Base-by-base conservation (phyloP, 177 flowering plant genomes). In the Tripterygium wilfordii region DNA sequence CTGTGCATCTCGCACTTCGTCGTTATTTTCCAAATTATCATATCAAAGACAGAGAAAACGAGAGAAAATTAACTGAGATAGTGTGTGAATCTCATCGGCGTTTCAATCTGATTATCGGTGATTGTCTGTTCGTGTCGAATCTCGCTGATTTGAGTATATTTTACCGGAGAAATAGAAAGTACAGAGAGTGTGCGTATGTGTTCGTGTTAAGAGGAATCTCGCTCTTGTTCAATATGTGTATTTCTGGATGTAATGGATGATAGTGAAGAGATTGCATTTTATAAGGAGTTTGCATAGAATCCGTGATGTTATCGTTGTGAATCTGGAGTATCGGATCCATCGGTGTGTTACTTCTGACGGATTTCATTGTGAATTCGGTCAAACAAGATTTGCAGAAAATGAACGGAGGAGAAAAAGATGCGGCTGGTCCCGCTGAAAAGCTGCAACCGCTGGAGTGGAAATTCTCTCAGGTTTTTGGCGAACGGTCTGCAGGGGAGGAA, bases 401-500 rank as follows among this genome's bases (percentile, higher is more conserved):
- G 70, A 68, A 54, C 55, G 66, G 63, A 41, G 65, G 63, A 14
- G 63, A 48, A 18, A 52, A 19, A 8, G 55, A n/a, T 2, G 38
- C 53, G 28, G 39, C 55, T 53, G 51, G 41, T 44, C 22, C 10
- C 10, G 51, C 13, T 15, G 39, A 3, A 14, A 62, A 45, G 33
- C 51, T 63, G 39, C 61, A 46, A 35, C 49, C 73, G 22, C 72
- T 78, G 2, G 80, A 75, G 47, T 78, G 83, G 83, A 78, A 74
- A 48, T 77, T 77, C 64, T 67, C 83, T 10, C 83, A 77, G 63
- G 83, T 77, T 3, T 77, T 77, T 18, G 83, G 83, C 1, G 83
- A 74, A 26, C 60, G 83, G n/a, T 42, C 75, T 40, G 77, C 76
- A 2, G 80, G 83, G 8, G 83, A 75, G 39, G 80, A 75, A 48